Evolutionary conservation across 352 stramenopile species (phyloP).

Genomic region (Phytophthora lateralis): DNA sequence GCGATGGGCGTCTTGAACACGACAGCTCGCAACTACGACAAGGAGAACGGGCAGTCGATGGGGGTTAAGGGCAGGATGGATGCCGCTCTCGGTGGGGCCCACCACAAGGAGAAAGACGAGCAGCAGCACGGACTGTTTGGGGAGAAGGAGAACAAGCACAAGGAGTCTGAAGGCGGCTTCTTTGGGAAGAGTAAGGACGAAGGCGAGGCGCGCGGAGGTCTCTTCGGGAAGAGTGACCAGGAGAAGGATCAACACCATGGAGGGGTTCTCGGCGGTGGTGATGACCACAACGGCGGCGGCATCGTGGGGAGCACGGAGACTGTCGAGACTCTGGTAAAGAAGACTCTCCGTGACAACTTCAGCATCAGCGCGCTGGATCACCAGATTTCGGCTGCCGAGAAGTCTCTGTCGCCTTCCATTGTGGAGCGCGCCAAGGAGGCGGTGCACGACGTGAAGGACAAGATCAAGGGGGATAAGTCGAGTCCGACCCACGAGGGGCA

Average conservation of each 20-base stretch:
- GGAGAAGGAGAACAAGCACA: slow-evolving; percentile 7
- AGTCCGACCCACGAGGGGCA: slow-evolving; percentile 6
- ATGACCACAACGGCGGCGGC: slow-evolving; percentile 29
- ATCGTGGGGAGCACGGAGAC: slow-evolving; percentile 32
- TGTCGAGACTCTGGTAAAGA: slow-evolving; percentile 30
- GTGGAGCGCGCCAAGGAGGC: slow-evolving; percentile 36
- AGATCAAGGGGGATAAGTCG: slow-evolving; percentile 33
- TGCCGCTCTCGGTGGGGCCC: slow-evolving; percentile 20
- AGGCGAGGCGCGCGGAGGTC: not conserved
- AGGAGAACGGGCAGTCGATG: slow-evolving; percentile 28
- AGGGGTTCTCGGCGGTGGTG: not conserved
- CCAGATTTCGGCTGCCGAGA: slow-evolving; percentile 29
- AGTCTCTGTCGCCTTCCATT: slow-evolving; percentile 32
- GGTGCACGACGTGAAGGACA: slow-evolving; percentile 38
- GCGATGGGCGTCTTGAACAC: slow-evolving; percentile 23
- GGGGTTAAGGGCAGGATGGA: slow-evolving; percentile 30
- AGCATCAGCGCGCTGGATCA: slow-evolving; percentile 25
- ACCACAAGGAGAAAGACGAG: slow-evolving; percentile 12
- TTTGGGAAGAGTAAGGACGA: slow-evolving; percentile 6
- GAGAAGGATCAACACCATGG: slow-evolving; percentile 10
- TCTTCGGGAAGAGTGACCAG: slow-evolving; percentile 10
- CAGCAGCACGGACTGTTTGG: slow-evolving; percentile 14
- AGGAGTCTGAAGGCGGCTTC: slow-evolving; percentile 3
- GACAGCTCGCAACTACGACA: slow-evolving; percentile 36
- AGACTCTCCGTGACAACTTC: slow-evolving; percentile 32